phyloP scores from a whole-genome alignment of 2,329 filamentous ascomycete genomes.

The Phoma herbarum region DNA sequence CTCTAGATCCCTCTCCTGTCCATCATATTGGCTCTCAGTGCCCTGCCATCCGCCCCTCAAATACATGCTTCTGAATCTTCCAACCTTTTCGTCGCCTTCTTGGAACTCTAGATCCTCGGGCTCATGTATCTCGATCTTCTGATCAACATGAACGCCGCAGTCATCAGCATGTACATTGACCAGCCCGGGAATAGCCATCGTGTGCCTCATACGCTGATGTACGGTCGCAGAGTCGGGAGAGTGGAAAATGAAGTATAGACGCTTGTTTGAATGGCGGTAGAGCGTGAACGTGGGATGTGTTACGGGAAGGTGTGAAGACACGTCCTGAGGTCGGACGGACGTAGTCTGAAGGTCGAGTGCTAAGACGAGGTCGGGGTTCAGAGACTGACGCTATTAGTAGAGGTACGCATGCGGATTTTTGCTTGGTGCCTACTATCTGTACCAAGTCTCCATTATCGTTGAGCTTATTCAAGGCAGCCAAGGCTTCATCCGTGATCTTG shows the following conservation, averaged over 20 bases:
- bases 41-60: slow-evolving; percentile 28
- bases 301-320: slow-evolving; percentile 26
- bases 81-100: slow-evolving; percentile 23
- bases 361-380: slow-evolving; percentile 31
- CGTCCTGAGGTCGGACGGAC: slow-evolving; percentile 1
- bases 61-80: slow-evolving; percentile 36
- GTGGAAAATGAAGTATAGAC: slow-evolving; percentile 40
- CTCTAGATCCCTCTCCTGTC: slow-evolving; percentile 24
- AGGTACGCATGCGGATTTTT: background rate
- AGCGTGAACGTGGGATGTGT: slow-evolving; percentile 38
- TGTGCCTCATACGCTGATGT: slow-evolving; percentile 42
- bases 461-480: slow-evolving; percentile 28
- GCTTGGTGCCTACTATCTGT: slow-evolving; percentile 30
- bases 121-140: slow-evolving; percentile 43
- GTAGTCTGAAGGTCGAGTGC: slow-evolving; percentile 21
- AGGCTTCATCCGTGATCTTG: slow-evolving; percentile 30
- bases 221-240: slow-evolving; percentile 36
- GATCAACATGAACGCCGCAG: slow-evolving; percentile 31
- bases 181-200: slow-evolving; percentile 40
- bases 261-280: slow-evolving; percentile 31
- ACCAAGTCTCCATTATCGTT: slow-evolving; percentile 23
- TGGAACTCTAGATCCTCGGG: slow-evolving; percentile 33
- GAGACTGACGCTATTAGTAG: slow-evolving; percentile 19
- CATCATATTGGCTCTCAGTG: slow-evolving; percentile 36
- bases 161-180: slow-evolving; percentile 41